Percentiles rank a stretch among this genome's conserved stretches.
Evolutionary conservation across 129 eudicot species (phyloP).

Genomic region (Chrysanthemum lavandulifolium): DNA sequence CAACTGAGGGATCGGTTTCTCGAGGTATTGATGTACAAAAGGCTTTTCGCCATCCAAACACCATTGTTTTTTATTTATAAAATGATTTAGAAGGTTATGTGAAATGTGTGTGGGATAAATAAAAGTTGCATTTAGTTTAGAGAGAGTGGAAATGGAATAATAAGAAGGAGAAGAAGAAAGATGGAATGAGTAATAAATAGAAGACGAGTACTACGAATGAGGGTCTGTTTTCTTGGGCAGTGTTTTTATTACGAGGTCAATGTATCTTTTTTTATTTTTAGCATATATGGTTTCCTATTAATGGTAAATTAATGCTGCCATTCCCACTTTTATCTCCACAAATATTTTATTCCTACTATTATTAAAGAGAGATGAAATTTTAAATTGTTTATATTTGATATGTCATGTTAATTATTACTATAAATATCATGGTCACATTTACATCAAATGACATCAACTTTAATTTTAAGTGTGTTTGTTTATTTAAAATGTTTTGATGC

Average conservation of each 20-base stretch:
- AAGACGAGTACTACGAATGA: neutral
- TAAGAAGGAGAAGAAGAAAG: neutral
- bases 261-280: slow-evolving; percentile 14
- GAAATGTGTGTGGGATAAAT: neutral
- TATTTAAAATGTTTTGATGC: no score
- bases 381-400: no score
- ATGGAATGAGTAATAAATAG: slow-evolving; percentile 15
- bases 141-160: neutral
- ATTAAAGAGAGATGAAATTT: no score
- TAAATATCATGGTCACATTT: no score
- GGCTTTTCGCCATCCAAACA: slow-evolving; percentile 89
- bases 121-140: neutral
- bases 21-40: slow-evolving; percentile 81
- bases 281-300: neutral
- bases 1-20: slow-evolving; percentile 42
- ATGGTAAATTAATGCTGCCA: slow-evolving; percentile 22
- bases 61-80: slow-evolving; percentile 38
- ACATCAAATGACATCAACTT: no score
- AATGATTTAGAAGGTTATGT: neutral
- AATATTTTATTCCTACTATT: neutral
- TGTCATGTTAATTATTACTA: no score
- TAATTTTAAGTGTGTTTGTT: no score
- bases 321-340: neutral
- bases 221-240: slow-evolving; percentile 21
- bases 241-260: slow-evolving; percentile 36